Conservation (phyloP, 306 rosid species). For the Prinsepia uniflora region DNA sequence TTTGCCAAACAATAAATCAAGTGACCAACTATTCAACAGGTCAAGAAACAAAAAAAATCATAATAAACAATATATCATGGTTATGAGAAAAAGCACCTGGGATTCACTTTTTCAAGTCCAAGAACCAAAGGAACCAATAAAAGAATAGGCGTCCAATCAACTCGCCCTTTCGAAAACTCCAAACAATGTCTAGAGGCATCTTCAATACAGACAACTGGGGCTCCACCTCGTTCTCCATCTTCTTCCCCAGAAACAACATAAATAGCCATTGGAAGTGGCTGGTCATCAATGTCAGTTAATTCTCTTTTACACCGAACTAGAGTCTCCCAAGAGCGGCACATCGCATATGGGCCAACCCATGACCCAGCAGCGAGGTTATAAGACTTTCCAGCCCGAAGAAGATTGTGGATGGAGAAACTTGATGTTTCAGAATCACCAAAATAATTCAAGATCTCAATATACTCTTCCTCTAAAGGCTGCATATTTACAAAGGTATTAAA, state of each 20-base stretch:
- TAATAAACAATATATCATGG: constrained; percentile 5
- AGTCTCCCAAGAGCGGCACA: constrained; percentile 96
- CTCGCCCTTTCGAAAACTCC: constrained; percentile 52
- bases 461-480: constrained; percentile 69
- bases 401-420: constrained; percentile 79
- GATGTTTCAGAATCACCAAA: constrained; percentile 83
- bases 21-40: neutral
- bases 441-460: constrained; percentile 56
- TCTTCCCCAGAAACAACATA: constrained; percentile 97
- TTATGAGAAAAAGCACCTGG: constrained; percentile 50
- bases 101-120: constrained; percentile 93
- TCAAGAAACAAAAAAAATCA: neutral
- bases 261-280: constrained; percentile 80
- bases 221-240: constrained; percentile 99
- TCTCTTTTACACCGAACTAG: constrained; percentile 55
- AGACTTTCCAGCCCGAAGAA: constrained; percentile 80
- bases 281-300: constrained; percentile 41
- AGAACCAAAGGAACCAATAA: constrained; percentile 96
- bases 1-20: constrained; percentile 5
- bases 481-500: constrained; percentile 10
- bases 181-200: constrained; percentile 72
- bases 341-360: constrained; percentile 99
- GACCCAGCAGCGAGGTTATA: constrained; percentile 91
- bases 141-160: constrained; percentile 82
- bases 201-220: constrained; percentile 86